These are phyloP conservation scores for Macrophomina pseudophaseolina DNA, from an alignment of 2,329 filamentous ascomycete species.

Conservation along the genomic window DNA sequence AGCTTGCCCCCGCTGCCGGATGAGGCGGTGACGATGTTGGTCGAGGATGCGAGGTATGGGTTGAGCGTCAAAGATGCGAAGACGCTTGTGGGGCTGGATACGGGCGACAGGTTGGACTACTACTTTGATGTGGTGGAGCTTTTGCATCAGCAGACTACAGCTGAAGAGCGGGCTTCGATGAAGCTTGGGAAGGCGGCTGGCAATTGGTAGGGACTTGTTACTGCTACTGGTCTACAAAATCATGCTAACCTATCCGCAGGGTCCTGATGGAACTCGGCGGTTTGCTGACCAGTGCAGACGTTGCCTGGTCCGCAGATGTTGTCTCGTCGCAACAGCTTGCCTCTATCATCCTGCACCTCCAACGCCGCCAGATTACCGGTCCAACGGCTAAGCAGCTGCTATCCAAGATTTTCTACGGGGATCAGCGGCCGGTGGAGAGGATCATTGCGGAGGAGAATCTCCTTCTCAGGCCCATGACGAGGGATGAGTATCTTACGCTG, in stretches of 20 bases:
- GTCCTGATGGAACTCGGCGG: slow-evolving; percentile 59
- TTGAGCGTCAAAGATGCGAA: slow-evolving; percentile 83
- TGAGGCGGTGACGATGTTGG: slow-evolving; percentile 66
- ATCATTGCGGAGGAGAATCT: slow-evolving; percentile 65
- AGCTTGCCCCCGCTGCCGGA: slow-evolving; percentile 77
- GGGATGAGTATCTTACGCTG: slow-evolving; percentile 60
- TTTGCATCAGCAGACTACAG: slow-evolving; percentile 35
- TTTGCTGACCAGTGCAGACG: slow-evolving; percentile 46
- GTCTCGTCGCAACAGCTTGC: slow-evolving; percentile 49
- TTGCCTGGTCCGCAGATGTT: slow-evolving; percentile 48
- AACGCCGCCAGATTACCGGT: slow-evolving; percentile 54
- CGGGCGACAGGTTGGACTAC: slow-evolving; percentile 80
- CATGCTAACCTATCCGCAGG: slow-evolving; percentile 34
- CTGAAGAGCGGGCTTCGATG: slow-evolving; percentile 35
- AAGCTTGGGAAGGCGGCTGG: slow-evolving; percentile 55
- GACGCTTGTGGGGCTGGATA: slow-evolving; percentile 76
- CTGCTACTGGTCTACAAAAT: background rate
- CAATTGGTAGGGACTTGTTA: slow-evolving; percentile 57
- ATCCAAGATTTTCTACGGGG: slow-evolving; percentile 58
- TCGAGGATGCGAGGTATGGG: slow-evolving; percentile 61
- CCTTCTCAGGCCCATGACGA: slow-evolving; percentile 59
- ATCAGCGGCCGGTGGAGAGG: slow-evolving; percentile 53
- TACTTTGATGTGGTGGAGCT: slow-evolving; percentile 68
- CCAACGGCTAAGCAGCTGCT: slow-evolving; percentile 67
- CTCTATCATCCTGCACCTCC: slow-evolving; percentile 49